phyloP scores from a whole-genome alignment of 306 rosid species.

The Spatholobus suberectus region DNA sequence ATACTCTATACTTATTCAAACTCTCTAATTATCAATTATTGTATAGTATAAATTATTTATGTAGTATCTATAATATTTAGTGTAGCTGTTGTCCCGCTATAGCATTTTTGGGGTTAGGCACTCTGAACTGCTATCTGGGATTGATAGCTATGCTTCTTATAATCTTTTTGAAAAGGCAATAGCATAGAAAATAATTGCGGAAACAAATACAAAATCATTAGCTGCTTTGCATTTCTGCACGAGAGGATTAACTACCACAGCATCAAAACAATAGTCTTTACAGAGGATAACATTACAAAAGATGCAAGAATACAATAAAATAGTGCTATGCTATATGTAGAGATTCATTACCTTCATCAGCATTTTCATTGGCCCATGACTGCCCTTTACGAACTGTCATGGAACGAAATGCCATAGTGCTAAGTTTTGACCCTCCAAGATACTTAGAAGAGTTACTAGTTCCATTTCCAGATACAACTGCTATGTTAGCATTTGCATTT shows the following conservation, averaged over 20 bases:
- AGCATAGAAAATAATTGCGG: constrained; percentile 10
- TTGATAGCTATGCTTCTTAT: background rate
- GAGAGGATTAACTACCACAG: background rate
- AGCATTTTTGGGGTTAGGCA: background rate
- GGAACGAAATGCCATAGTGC: constrained; percentile 76
- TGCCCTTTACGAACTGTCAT: constrained; percentile 79
- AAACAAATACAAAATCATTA: constrained; percentile 22
- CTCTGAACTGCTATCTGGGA: background rate
- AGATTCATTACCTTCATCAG: constrained; percentile 73
- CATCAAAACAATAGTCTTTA: constrained; percentile 27
- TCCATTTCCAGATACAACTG: constrained; percentile 75
- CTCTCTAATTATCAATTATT: background rate
- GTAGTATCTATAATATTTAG: background rate
- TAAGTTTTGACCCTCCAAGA: constrained; percentile 83
- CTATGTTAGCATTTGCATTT: constrained; percentile 64
- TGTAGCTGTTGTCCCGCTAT: background rate
- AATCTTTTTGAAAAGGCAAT: constrained; percentile 5
- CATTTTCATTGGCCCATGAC: constrained; percentile 85
- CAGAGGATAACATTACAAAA: background rate
- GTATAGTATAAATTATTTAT: background rate
- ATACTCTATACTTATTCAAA: background rate
- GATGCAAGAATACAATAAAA: constrained; percentile 16
- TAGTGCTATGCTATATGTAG: background rate
- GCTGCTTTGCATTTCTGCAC: background rate
- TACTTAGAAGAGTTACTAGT: constrained; percentile 75